Conservation (phyloP, 768 basidiomycete genomes). For the Candolleomyces eurysporus region DNA sequence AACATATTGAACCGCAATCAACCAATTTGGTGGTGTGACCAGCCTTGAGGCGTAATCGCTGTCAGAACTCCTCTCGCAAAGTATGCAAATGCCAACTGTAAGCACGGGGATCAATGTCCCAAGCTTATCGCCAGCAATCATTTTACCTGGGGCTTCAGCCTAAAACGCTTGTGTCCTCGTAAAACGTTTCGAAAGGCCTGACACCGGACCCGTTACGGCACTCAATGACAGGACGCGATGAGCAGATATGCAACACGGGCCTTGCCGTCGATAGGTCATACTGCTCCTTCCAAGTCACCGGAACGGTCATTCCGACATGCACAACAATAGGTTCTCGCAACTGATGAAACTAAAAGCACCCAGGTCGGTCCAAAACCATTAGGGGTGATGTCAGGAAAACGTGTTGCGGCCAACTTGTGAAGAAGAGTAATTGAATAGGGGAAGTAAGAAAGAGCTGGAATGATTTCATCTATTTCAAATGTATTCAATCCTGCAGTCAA, state of each 20-base stretch:
- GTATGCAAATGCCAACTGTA: no score
- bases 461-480: background rate
- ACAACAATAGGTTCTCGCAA: background rate
- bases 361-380: no score
- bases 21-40: no score
- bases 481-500: background rate
- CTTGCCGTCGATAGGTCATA: background rate
- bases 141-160: no score
- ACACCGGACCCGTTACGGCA: background rate
- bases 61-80: no score
- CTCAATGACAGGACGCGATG: slow-evolving; percentile 1
- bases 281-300: background rate
- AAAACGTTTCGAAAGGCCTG: background rate
- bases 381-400: background rate
- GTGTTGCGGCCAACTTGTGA: slow-evolving; percentile 1
- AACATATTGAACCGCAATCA: no score
- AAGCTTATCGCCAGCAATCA: no score
- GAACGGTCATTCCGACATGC: background rate
- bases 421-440: background rate
- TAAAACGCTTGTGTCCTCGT: background rate
- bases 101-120: no score
- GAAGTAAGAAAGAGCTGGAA: background rate
- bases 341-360: background rate
- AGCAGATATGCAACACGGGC: background rate
- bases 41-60: no score